Percentiles rank a stretch among this genome's conserved stretches.
Conservation (phyloP, 1,284 basidiomycete species). For the Spongispora temasekensis region DNA sequence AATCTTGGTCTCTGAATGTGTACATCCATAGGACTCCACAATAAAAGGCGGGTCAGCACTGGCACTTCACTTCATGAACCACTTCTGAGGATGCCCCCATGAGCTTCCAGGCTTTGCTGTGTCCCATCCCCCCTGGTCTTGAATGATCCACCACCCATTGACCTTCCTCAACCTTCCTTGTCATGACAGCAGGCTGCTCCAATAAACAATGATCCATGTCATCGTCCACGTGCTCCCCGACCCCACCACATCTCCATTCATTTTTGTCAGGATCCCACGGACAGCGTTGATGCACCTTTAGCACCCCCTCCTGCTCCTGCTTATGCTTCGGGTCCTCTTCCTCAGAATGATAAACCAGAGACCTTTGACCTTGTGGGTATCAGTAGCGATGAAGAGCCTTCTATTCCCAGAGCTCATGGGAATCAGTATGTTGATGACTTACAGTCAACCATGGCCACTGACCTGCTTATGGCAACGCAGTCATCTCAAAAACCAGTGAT, state of each 20-base stretch:
- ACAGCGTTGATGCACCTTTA: background rate
- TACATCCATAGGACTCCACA: background rate
- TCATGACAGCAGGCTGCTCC: no score
- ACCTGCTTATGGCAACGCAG: background rate
- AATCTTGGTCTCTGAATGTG: no score
- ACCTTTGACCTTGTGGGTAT: background rate
- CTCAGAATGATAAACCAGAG: background rate
- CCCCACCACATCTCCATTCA: background rate
- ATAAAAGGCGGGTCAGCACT: no score
- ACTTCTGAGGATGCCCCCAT: background rate
- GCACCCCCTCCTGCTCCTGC: background rate
- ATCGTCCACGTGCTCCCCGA: background rate
- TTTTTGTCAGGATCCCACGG: background rate
- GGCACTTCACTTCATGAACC: no score
- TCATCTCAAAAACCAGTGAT: background rate
- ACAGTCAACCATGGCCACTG: background rate
- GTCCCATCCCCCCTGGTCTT: no score
- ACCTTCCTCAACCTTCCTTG: no score
- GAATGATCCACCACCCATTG: no score
- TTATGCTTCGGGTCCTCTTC: background rate
- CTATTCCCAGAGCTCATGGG: background rate
- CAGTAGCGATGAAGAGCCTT: background rate
- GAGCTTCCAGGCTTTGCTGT: no score
- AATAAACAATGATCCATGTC: no score
- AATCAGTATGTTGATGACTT: background rate